Conservation (phyloP, 2,329 filamentous ascomycete genomes). For the Elsinoe australis region DNA sequence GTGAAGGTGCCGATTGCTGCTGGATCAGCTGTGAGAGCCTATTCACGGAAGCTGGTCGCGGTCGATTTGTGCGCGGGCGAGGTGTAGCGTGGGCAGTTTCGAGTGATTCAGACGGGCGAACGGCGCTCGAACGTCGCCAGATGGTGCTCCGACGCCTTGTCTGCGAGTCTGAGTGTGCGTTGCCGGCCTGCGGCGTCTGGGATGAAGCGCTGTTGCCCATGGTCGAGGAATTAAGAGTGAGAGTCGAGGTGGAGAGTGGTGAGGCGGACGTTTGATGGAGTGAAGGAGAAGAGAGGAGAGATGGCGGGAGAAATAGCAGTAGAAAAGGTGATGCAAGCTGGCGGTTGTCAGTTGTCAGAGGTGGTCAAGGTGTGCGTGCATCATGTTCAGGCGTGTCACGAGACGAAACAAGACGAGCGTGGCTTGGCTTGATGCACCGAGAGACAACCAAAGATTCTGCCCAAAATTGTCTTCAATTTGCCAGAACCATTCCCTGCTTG, state of each 20-base stretch:
- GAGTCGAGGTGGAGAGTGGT: not conserved
- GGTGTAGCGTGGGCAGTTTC: conserved; percentile 8
- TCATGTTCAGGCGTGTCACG: conserved; percentile 18
- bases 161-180: conserved; percentile 9
- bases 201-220: conserved; percentile 31
- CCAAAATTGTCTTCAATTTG: too few species aligned
- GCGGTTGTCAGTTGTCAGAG: conserved; percentile 15
- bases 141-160: conserved; percentile 11
- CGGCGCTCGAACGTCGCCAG: conserved; percentile 18
- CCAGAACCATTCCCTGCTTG: too few species aligned
- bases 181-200: conserved; percentile 12
- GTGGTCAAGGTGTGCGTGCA: conserved; percentile 13
- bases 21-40: conserved; percentile 28
- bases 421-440: conserved; percentile 8
- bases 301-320: conserved; percentile 21
- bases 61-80: conserved; percentile 12
- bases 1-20: conserved; percentile 1
- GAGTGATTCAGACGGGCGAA: conserved; percentile 7
- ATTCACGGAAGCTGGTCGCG: conserved; percentile 28
- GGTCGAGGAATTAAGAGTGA: conserved; percentile 6
- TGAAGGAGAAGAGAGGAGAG: conserved; percentile 18
- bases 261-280: conserved; percentile 19
- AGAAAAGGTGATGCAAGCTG: conserved; percentile 16
- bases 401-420: conserved; percentile 12
- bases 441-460: conserved; percentile 13